These are phyloP conservation scores for Candida oleophila DNA, from an alignment of 805 yeast genomes.

Conservation along the genomic window DNA sequence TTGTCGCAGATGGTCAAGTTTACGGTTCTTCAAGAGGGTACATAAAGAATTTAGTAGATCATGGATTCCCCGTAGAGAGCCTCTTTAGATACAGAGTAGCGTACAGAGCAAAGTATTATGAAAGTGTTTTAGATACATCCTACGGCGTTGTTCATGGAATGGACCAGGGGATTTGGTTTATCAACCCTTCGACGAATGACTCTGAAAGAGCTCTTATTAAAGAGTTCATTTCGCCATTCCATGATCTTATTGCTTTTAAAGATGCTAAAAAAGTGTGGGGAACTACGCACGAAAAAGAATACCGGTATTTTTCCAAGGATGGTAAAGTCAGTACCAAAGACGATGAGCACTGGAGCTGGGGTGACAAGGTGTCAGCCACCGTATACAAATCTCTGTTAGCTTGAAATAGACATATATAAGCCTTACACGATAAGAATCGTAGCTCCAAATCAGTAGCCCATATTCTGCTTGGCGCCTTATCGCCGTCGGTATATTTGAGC, in stretches of 20 bases:
- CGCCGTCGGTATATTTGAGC: neutral
- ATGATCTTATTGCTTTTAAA: constrained; percentile 25
- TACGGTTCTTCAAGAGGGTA: constrained; percentile 37
- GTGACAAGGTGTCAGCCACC: constrained; percentile 27
- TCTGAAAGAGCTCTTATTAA: constrained; percentile 21
- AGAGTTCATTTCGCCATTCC: constrained; percentile 27
- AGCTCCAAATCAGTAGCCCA: neutral
- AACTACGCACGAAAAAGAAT: constrained; percentile 17
- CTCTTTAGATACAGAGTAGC: constrained; percentile 29
- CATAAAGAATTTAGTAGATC: constrained; percentile 22
- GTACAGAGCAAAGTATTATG: constrained; percentile 24
- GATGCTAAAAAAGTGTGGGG: constrained; percentile 25
- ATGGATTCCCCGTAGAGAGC: constrained; percentile 24
- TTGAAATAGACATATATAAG: neutral
- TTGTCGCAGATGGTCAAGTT: constrained; percentile 39
- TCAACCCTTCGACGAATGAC: constrained; percentile 21
- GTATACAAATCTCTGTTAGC: neutral
- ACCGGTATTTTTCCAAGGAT: constrained; percentile 25
- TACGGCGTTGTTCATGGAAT: constrained; percentile 36
- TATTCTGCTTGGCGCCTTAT: no score
- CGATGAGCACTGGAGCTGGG: constrained; percentile 38
- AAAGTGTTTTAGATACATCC: constrained; percentile 15
- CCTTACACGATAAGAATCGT: neutral
- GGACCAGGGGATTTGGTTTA: constrained; percentile 37
- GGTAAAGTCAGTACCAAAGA: constrained; percentile 24